phyloP scores from a whole-genome alignment of 768 basidiomycete genomes.

The Serendipita sp. region DNA sequence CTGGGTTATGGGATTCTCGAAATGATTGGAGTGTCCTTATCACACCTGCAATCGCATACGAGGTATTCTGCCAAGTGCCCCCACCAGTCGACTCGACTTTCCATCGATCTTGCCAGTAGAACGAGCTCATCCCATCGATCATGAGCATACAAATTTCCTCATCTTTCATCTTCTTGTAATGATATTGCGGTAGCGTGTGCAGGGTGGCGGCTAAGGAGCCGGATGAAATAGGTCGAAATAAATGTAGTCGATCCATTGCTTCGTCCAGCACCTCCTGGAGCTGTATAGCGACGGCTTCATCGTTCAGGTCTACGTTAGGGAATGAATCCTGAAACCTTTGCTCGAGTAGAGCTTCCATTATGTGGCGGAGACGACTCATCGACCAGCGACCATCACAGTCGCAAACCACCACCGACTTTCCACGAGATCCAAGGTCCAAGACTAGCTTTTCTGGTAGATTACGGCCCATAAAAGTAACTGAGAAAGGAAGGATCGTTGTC shows the following conservation, averaged over 20 bases:
- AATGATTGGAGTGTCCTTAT: slow-evolving; percentile 32
- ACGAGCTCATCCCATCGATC: slow-evolving; percentile 61
- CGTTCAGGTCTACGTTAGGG: not conserved
- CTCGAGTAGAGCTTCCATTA: slow-evolving; percentile 35
- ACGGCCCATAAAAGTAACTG: not conserved
- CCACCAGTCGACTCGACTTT: slow-evolving; percentile 28
- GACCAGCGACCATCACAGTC: slow-evolving; percentile 59
- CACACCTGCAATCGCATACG: slow-evolving; percentile 29
- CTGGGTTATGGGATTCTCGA: slow-evolving; percentile 31
- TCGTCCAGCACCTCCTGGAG: slow-evolving; percentile 17
- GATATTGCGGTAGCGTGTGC: slow-evolving; percentile 38
- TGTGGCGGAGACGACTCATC: slow-evolving; percentile 32
- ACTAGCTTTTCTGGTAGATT: slow-evolving; percentile 16
- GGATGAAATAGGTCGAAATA: slow-evolving; percentile 56
- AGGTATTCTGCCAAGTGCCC: slow-evolving; percentile 13
- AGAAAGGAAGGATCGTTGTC: slow-evolving; percentile 38
- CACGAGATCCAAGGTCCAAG: slow-evolving; percentile 36
- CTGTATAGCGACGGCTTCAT: not conserved
- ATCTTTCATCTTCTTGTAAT: slow-evolving; percentile 30
- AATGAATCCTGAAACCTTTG: slow-evolving; percentile 6
- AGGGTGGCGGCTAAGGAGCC: slow-evolving; percentile 55
- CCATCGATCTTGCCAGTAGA: slow-evolving; percentile 65
- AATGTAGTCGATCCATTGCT: slow-evolving; percentile 39
- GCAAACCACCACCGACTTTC: slow-evolving; percentile 46
- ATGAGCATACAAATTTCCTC: slow-evolving; percentile 48